Conservation (phyloP, 495 filamentous ascomycete genomes). For the Aspergillus affinis region DNA sequence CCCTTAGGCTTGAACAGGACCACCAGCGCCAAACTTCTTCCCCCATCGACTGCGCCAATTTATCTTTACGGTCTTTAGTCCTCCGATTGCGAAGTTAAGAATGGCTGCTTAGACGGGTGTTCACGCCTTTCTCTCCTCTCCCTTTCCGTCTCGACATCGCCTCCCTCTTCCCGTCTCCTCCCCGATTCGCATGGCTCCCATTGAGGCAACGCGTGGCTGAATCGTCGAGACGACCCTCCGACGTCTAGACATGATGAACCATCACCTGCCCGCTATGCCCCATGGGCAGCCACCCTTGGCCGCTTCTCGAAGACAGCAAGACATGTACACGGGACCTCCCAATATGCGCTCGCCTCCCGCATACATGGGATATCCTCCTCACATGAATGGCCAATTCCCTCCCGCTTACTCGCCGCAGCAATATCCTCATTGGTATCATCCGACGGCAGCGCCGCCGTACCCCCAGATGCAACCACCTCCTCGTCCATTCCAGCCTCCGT, state of each 20-base stretch:
- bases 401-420: slow-evolving; percentile 45
- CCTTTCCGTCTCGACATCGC: slow-evolving; percentile 21
- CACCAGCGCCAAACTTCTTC: slow-evolving; percentile 8
- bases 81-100: slow-evolving; percentile 21
- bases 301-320: slow-evolving; percentile 49
- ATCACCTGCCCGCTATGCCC: slow-evolving; percentile 52
- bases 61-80: background rate
- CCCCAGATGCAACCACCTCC: slow-evolving; percentile 48
- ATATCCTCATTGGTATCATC: slow-evolving; percentile 44
- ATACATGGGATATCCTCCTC: slow-evolving; percentile 48
- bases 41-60: background rate
- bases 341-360: slow-evolving; percentile 46
- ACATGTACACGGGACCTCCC: slow-evolving; percentile 46
- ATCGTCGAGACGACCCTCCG: slow-evolving; percentile 39
- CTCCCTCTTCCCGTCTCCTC: slow-evolving; percentile 24
- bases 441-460: slow-evolving; percentile 27
- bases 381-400: slow-evolving; percentile 47
- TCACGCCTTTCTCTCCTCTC: slow-evolving; percentile 21
- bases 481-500: slow-evolving; percentile 39
- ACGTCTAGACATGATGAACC: slow-evolving; percentile 53
- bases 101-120: slow-evolving; percentile 41
- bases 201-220: slow-evolving; percentile 47
- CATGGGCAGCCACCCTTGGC: slow-evolving; percentile 57
- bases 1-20: slow-evolving; percentile 7
- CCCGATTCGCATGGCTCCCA: slow-evolving; percentile 44